phyloP scores from a whole-genome alignment of 1,284 basidiomycete genomes.

The Apiotrichum gamsii region DNA sequence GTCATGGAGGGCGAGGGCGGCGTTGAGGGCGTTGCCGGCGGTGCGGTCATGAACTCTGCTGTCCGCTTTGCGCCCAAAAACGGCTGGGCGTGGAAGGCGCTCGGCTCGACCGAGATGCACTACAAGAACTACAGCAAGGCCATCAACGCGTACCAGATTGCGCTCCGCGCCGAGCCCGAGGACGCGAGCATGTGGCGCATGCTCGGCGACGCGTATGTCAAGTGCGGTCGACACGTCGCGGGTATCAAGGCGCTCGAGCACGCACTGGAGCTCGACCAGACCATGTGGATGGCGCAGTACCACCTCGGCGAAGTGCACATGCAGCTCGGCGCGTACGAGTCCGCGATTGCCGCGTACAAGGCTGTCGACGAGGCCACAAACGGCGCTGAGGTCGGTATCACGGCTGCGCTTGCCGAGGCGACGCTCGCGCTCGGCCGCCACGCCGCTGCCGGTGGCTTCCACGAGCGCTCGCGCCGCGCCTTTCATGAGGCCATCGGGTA shows the following conservation, averaged over 20 bases:
- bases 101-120: constrained; percentile 84
- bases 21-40: constrained; percentile 57
- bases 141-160: constrained; percentile 80
- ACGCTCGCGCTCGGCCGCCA: constrained; percentile 64
- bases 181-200: constrained; percentile 80
- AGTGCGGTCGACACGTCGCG: constrained; percentile 79
- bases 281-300: constrained; percentile 79
- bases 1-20: constrained; percentile 91
- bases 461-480: constrained; percentile 65
- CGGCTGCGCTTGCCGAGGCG: constrained; percentile 67
- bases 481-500: constrained; percentile 59
- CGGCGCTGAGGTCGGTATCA: constrained; percentile 54
- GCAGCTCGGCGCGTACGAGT: constrained; percentile 67
- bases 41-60: constrained; percentile 50
- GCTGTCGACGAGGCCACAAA: constrained; percentile 57
- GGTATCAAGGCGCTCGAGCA: constrained; percentile 79
- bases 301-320: constrained; percentile 80
- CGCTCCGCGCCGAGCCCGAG: constrained; percentile 70
- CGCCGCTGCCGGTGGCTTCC: constrained; percentile 64
- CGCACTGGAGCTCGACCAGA: constrained; percentile 61
- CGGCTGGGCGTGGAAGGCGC: constrained; percentile 97
- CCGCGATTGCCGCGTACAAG: constrained; percentile 66
- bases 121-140: constrained; percentile 69
- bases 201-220: constrained; percentile 85
- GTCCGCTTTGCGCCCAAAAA: constrained; percentile 62